Evolutionary conservation across 1,284 basidiomycete species (phyloP).

Genomic region (Rhodotorula mucilaginosa): DNA sequence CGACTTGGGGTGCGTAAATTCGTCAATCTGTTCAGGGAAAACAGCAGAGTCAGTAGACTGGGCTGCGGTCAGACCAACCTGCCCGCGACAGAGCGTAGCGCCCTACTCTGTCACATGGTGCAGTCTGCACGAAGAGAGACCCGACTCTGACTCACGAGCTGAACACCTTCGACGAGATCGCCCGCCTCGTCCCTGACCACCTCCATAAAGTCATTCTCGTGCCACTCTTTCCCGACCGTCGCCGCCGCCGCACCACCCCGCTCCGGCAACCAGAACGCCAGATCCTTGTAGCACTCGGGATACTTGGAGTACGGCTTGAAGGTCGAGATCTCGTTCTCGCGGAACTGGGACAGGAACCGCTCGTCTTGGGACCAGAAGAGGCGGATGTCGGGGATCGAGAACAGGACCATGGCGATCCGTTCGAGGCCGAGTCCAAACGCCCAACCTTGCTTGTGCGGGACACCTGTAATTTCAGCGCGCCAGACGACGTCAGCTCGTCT

Average conservation of each 20-base stretch:
- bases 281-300: constrained; percentile 82
- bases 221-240: constrained; percentile 53
- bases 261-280: constrained; percentile 82
- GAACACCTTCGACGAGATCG: constrained; percentile 87
- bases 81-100: neutral
- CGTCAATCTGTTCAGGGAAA: constrained; percentile 66
- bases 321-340: constrained; percentile 66
- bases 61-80: neutral
- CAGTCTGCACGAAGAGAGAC: neutral
- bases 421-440: constrained; percentile 97
- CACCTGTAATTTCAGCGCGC: constrained; percentile 55
- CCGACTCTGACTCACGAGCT: constrained; percentile 59
- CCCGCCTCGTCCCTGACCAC: constrained; percentile 87
- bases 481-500: neutral
- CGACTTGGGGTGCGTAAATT: constrained; percentile 88
- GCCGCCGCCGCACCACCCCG: constrained; percentile 16
- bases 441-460: constrained; percentile 86
- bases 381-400: constrained; percentile 96
- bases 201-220: constrained; percentile 97
- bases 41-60: neutral
- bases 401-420: constrained; percentile 97
- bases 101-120: neutral
- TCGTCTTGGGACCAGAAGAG: constrained; percentile 93
- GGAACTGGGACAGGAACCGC: constrained; percentile 86
- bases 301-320: constrained; percentile 89